Evolutionary conservation across 2,329 filamentous ascomycete species (phyloP), one percentile per base, ranked within the genome.

Genomic region (Trichocomaceae sp.): DNA sequence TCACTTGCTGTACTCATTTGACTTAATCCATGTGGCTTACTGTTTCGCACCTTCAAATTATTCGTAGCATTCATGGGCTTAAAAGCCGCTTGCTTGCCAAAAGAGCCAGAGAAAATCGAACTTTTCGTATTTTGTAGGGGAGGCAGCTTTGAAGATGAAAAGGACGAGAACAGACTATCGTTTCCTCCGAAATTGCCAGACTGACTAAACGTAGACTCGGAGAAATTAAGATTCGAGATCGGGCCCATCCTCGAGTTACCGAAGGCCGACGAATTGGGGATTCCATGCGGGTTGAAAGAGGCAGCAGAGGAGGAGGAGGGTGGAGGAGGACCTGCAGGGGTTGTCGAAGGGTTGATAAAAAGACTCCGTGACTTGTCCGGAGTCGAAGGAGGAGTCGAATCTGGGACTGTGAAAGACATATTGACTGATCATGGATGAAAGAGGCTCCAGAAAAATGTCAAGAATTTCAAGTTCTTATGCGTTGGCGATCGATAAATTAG

Each of bases 211-310:
- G 72, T 58, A 42, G 68, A 66, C 58, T 75, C 66, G 8, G 65
- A 68, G 52, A 72, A 75, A 45, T 62, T 58, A 20, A 63, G 58
- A 37, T 67, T 62, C 58, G 70, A 66, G 56, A 65, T 57, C 57
- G 66, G 61, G 23, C 69, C 70, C 54, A 77, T 67, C 57, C 76
- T 75, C 15, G 81, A 80, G 65, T 75, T 79, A 50, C 77, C 77
- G 60, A 81, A 78, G 19, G 78, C 62, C 44, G 73, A 73, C 6
- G 76, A 75, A 26, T 79, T 77, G 47, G 79, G 79, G 44, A 73
- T 74, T 2, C 77, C 80, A 55, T 75, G 73, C 31, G 81, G 81
- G 20, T 80, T 83, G 52, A 81, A 81, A n/a, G 80, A 82, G 31
- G 10, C 31, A 10, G 29, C 29, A 35, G 31, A 15, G 58, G 68